These are phyloP conservation scores for Cyclotella kingstonii DNA, from an alignment of 108 stramenopile species.

Conservation along the genomic window DNA sequence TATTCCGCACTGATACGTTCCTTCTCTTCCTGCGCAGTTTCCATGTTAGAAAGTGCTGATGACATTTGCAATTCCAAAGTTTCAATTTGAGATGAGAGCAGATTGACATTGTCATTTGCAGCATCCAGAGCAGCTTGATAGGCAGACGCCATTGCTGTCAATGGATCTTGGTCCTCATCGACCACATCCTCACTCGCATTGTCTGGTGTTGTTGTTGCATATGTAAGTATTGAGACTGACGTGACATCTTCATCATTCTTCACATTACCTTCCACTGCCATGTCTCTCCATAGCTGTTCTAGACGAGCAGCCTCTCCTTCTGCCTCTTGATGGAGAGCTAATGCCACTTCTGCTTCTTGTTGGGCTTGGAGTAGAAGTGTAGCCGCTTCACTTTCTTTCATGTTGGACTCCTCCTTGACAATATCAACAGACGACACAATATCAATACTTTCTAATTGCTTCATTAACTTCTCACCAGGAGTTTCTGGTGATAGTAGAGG, in stretches of 20 bases:
- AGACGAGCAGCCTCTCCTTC: slow-evolving; percentile 19
- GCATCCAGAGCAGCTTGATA: slow-evolving; percentile 43
- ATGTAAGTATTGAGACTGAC: no score
- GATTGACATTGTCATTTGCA: slow-evolving; percentile 40
- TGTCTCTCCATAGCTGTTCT: slow-evolving; percentile 15
- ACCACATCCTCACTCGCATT: not conserved
- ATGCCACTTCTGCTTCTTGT: slow-evolving; percentile 19
- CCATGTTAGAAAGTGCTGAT: slow-evolving; percentile 8
- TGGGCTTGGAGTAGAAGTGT: slow-evolving; percentile 16
- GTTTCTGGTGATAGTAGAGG: slow-evolving; percentile 9
- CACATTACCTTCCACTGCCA: not conserved
- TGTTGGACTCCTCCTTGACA: not conserved
- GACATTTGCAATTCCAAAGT: slow-evolving; percentile 26
- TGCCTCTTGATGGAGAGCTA: slow-evolving; percentile 2
- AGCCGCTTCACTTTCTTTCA: not conserved
- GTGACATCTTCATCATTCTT: no score
- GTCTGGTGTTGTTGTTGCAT: not conserved
- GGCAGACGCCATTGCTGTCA: slow-evolving; percentile 30
- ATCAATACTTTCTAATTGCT: slow-evolving; percentile 23
- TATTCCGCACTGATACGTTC: slow-evolving; percentile 43
- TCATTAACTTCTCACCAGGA: slow-evolving; percentile 16
- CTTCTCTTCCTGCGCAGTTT: slow-evolving; percentile 22
- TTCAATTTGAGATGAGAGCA: slow-evolving; percentile 28
- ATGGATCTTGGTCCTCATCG: slow-evolving; percentile 16
- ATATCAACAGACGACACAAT: not conserved